Percentiles rank a stretch among this genome's conserved stretches.
These are phyloP conservation scores for Millerozyma acaciae DNA, from an alignment of 805 yeast species.

Conservation along the genomic window DNA sequence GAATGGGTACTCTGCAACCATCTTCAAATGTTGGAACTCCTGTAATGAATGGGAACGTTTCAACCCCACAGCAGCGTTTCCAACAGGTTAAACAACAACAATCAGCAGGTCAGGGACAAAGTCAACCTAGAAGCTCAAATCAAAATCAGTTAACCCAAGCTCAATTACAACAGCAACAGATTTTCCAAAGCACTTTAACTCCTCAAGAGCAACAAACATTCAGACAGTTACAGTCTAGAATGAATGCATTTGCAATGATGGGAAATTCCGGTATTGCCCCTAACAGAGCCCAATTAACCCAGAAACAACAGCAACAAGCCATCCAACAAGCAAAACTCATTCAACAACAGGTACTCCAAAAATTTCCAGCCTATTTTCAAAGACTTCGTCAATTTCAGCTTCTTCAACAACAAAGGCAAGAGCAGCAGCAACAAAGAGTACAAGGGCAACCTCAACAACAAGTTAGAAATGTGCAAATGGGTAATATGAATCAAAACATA, in stretches of 20 bases:
- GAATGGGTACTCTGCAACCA: conserved; percentile 12
- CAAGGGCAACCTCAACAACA: conserved; percentile 6
- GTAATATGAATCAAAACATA: conserved; percentile 8
- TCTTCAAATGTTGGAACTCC: conserved; percentile 14
- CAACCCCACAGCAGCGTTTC: conserved; percentile 9
- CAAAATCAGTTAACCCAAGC: conserved; percentile 21
- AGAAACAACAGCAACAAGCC: conserved; percentile 44
- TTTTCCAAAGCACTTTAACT: conserved; percentile 38
- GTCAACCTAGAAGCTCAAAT: conserved; percentile 12
- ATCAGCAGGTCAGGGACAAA: conserved; percentile 6
- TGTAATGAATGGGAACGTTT: conserved; percentile 13
- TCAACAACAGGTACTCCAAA: conserved; percentile 35
- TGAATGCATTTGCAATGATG: conserved; percentile 39
- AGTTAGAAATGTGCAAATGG: conserved; percentile 1
- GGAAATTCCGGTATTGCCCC: conserved; percentile 42
- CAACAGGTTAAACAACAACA: conserved; percentile 9
- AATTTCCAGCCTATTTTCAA: conserved; percentile 36
- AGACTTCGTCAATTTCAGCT: conserved; percentile 33
- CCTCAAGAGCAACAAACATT: conserved; percentile 41
- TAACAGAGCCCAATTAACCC: conserved; percentile 36
- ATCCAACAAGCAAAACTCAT: conserved; percentile 37
- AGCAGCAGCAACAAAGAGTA: conserved; percentile 12
- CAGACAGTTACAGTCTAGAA: conserved; percentile 36
- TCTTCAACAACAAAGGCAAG: conserved; percentile 22
- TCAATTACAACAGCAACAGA: conserved; percentile 35